Conservation (phyloP, 371 early-diverging fungal species). For the Apophysomyces sp. region DNA sequence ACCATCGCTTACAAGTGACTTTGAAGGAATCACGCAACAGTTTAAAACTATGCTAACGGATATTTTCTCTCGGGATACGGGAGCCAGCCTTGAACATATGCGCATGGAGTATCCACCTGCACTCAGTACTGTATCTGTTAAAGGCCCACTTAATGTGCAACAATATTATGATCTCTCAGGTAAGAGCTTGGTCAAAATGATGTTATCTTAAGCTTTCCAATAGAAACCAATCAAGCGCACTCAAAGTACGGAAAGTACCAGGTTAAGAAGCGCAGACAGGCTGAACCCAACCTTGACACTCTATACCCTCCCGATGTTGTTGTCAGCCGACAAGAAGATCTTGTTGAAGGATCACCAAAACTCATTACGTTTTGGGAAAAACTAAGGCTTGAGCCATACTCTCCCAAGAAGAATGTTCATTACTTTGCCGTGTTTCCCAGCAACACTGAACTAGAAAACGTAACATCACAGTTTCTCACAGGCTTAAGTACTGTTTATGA, state of each 20-base stretch:
- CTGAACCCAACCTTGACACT: constrained; percentile 53
- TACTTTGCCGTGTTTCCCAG: constrained; percentile 61
- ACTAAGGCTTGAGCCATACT: constrained; percentile 59
- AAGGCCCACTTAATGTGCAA: constrained; percentile 47
- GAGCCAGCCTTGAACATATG: constrained; percentile 12
- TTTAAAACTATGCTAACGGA: constrained; percentile 45
- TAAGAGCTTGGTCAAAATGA: constrained; percentile 8
- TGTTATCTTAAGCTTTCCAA: not conserved
- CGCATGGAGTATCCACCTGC: constrained; percentile 22
- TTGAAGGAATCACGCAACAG: constrained; percentile 27
- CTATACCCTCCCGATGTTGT: constrained; percentile 55
- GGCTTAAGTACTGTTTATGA: constrained; percentile 56
- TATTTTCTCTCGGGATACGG: constrained; percentile 39
- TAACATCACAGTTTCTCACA: constrained; percentile 52
- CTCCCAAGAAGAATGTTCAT: constrained; percentile 48
- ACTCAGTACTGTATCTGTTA: constrained; percentile 39
- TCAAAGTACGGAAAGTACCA: constrained; percentile 67
- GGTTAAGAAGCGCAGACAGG: constrained; percentile 59
- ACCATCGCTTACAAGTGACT: constrained; percentile 13
- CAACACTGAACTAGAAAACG: constrained; percentile 40
- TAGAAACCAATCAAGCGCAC: constrained; percentile 57
- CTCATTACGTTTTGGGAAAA: constrained; percentile 65
- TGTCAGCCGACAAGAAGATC: constrained; percentile 57
- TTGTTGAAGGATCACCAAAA: constrained; percentile 56
- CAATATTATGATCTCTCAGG: constrained; percentile 49